Conservation (phyloP, 345 rosid genomes). For the Erysimum cheiranthoides region DNA sequence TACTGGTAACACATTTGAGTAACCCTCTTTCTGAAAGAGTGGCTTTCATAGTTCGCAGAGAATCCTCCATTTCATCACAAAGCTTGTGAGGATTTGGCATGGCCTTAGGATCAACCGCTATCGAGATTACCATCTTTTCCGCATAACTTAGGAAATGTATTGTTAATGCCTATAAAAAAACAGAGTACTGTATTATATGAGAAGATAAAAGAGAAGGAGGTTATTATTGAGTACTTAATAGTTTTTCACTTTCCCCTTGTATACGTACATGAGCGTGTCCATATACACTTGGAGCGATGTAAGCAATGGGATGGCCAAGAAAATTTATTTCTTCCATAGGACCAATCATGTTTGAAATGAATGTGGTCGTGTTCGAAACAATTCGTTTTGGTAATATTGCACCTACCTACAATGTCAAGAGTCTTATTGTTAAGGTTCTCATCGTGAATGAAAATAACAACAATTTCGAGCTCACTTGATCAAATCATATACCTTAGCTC, state of each 20-base stretch:
- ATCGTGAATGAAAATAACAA: neutral
- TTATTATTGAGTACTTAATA: neutral
- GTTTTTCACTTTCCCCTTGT: neutral
- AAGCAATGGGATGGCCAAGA: constrained; percentile 58
- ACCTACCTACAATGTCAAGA: constrained; percentile 43
- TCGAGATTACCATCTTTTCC: constrained; percentile 58
- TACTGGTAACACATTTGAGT: neutral
- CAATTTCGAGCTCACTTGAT: neutral
- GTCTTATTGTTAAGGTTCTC: neutral
- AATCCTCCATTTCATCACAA: constrained; percentile 58
- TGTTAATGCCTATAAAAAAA: constrained; percentile 59
- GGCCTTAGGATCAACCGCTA: constrained; percentile 63
- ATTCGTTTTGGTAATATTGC: constrained; percentile 38
- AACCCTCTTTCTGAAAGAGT: constrained; percentile 27
- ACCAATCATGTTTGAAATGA: constrained; percentile 59
- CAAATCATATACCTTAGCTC: constrained; percentile 46
- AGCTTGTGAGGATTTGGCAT: constrained; percentile 66
- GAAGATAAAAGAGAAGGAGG: neutral
- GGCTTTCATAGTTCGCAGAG: constrained; percentile 53
- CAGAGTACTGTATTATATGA: neutral
- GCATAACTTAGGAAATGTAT: constrained; percentile 72
- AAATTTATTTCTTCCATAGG: constrained; percentile 59
- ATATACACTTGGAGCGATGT: constrained; percentile 59
- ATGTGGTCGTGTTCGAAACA: constrained; percentile 49
- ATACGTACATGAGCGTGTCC: constrained; percentile 60